Percentiles rank a stretch among this genome's conserved stretches.
Evolutionary conservation across 2,329 filamentous ascomycete genomes (phyloP).

Genomic region (Trichophyton schoenleinii): DNA sequence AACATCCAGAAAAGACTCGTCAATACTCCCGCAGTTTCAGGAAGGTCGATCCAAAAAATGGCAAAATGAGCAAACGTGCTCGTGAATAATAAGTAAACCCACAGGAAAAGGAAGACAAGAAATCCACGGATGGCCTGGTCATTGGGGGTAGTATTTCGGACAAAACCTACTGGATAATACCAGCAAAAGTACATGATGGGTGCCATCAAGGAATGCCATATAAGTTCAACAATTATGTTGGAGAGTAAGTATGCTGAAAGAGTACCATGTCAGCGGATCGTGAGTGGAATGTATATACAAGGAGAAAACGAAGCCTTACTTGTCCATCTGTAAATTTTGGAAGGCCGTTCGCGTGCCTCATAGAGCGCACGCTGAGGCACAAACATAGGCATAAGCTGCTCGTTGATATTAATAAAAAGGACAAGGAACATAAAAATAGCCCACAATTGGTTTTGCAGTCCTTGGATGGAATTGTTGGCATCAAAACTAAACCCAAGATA

Average conservation of each 20-base stretch:
- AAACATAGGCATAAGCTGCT: conserved; percentile 47
- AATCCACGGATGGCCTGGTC: conserved; percentile 43
- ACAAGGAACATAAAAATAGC: conserved; percentile 73
- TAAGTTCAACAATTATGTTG: conserved; percentile 59
- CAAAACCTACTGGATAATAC: conserved; percentile 51
- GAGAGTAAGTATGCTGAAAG: conserved; percentile 47
- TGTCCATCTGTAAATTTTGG: conserved; percentile 60
- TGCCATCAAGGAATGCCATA: conserved; percentile 50
- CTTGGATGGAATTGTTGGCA: conserved; percentile 61
- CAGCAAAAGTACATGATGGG: conserved; percentile 52
- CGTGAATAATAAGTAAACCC: conserved; percentile 57
- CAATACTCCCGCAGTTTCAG: conserved; percentile 53
- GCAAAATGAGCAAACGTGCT: conserved; percentile 61
- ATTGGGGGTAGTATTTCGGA: conserved; percentile 31
- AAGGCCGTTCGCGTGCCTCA: conserved; percentile 48
- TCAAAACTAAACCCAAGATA: conserved; percentile 78
- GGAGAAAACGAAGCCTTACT: conserved; percentile 26
- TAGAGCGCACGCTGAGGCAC: conserved; percentile 46
- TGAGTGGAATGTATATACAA: background rate
- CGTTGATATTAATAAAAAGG: conserved; percentile 52
- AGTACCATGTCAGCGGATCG: background rate
- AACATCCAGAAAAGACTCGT: conserved; percentile 49
- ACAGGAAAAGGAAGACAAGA: conserved; percentile 51
- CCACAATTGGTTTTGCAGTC: conserved; percentile 84
- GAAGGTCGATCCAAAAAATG: conserved; percentile 56